Evolutionary conservation across 495 filamentous ascomycete genomes (phyloP).

Genomic region (Penicillium desertorum): DNA sequence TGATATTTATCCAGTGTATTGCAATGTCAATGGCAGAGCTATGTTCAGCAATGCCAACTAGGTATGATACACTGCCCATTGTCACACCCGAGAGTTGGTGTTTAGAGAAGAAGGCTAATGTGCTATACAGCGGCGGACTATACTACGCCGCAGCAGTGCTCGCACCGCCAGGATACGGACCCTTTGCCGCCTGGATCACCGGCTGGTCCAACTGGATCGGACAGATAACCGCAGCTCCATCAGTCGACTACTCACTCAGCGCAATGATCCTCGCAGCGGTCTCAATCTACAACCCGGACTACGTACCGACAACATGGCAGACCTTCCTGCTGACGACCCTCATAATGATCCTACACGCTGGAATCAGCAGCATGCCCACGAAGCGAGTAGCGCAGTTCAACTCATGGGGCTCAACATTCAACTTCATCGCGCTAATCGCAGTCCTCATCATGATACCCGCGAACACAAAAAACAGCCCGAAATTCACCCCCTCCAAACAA

Average conservation of each 20-base stretch:
- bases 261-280: constrained; percentile 74
- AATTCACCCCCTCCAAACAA: constrained; percentile 59
- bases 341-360: constrained; percentile 68
- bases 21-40: constrained; percentile 67
- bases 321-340: constrained; percentile 67
- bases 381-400: constrained; percentile 75
- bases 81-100: background rate
- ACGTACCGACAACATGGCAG: constrained; percentile 65
- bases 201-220: constrained; percentile 77
- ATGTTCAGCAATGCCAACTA: constrained; percentile 67
- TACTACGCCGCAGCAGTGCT: constrained; percentile 79
- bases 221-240: constrained; percentile 70
- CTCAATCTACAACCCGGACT: constrained; percentile 66
- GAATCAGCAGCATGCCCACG: constrained; percentile 74
- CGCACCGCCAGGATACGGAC: constrained; percentile 73
- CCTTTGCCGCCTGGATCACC: constrained; percentile 71
- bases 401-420: constrained; percentile 71
- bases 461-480: constrained; percentile 55
- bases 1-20: constrained; percentile 72
- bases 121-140: constrained; percentile 59
- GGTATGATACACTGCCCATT: constrained; percentile 26
- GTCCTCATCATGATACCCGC: constrained; percentile 72
- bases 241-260: constrained; percentile 59
- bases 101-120: constrained; percentile 13
- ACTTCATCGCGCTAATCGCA: constrained; percentile 65